Base-by-base conservation (phyloP, 495 filamentous ascomycete species). In the Aspergillus bertholletiae region DNA sequence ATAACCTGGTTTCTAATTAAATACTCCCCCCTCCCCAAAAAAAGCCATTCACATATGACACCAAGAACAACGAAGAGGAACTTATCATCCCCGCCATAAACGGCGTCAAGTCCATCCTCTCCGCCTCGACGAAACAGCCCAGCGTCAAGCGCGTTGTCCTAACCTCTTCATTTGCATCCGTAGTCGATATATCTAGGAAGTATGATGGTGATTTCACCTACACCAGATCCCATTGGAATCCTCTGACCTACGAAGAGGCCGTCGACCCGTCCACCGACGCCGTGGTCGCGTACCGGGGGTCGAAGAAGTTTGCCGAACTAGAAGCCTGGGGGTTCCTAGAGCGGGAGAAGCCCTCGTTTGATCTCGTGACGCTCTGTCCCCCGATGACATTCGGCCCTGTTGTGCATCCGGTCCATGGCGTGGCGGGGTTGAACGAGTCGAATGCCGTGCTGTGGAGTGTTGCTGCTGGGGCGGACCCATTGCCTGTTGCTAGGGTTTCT, bases 81-180 rank as follows among this genome's bases (percentile, higher is more conserved):
- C 76, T 93, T 13, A 70, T 92, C 43, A 77, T 88, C 56, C 88
- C 89, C 0, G 90, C 90, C 12, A 76, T 93, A 48, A 82, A 81
- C 58, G 88, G 88, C 30, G 90, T 87, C 1, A 84, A 78, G 4
- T 73, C 74, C 15, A 79, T 90, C 53, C 74, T 92, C n/a, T 26
- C 32, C 30, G 46, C 55, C 20, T 26, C 63, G 80, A 82, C 61
- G 56, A 22, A 74, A 73, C 50, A 85, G 83, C 2, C 83, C 87
- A 58, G 67, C 11, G 86, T 92, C 27, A 84, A 84, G 64, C 78
- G 83, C 40, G 82, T 94, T 9, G 82, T 89, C 47, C 75, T 93
- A 41, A 92, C 88, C 5, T 85, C 81, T 21, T 89, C 86, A 4
- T 92, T 90, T 71, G 88, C 88, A 6, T 69, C 86, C 37, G 82